Evolutionary conservation across 805 yeast genomes (phyloP).

Genomic region (Candida khao-thaluensis): DNA sequence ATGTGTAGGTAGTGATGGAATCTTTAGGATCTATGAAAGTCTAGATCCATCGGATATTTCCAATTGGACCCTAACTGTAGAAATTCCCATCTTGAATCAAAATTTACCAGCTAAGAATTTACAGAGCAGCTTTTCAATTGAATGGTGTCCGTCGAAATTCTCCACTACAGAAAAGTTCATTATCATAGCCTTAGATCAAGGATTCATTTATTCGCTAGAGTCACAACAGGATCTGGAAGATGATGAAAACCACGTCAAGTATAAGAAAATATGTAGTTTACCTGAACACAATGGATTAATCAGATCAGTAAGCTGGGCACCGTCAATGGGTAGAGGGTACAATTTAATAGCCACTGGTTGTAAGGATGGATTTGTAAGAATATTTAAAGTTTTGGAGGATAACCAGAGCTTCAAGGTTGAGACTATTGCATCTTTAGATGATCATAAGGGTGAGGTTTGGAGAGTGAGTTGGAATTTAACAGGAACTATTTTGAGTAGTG

Average conservation of each 20-base stretch:
- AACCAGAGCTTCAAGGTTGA: slow-evolving; percentile 46
- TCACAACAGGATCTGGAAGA: slow-evolving; percentile 11
- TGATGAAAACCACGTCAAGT: slow-evolving; percentile 20
- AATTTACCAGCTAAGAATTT: slow-evolving; percentile 73
- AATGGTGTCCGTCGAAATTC: slow-evolving; percentile 90
- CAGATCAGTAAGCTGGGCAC: slow-evolving; percentile 93
- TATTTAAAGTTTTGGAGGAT: slow-evolving; percentile 67
- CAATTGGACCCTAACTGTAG: slow-evolving; percentile 77
- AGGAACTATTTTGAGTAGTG: slow-evolving; percentile 86
- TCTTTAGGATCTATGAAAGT: slow-evolving; percentile 80
- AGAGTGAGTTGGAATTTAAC: slow-evolving; percentile 92
- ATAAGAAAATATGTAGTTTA: slow-evolving; percentile 57
- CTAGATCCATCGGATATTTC: slow-evolving; percentile 85
- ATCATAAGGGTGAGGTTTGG: slow-evolving; percentile 92
- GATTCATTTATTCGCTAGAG: slow-evolving; percentile 57
- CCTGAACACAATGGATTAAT: slow-evolving; percentile 87
- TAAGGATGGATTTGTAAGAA: slow-evolving; percentile 88
- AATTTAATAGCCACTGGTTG: slow-evolving; percentile 94
- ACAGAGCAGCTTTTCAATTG: slow-evolving; percentile 80
- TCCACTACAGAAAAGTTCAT: slow-evolving; percentile 71
- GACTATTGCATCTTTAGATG: slow-evolving; percentile 64
- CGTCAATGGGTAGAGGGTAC: slow-evolving; percentile 86
- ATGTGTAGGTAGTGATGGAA: slow-evolving; percentile 87
- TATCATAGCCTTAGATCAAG: slow-evolving; percentile 85
- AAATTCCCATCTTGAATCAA: slow-evolving; percentile 60